Percentiles rank a stretch among this genome's conserved stretches.
These are phyloP conservation scores for Escovopsis sp. DNA, from an alignment of 2,329 filamentous ascomycete species.

Conservation along the genomic window DNA sequence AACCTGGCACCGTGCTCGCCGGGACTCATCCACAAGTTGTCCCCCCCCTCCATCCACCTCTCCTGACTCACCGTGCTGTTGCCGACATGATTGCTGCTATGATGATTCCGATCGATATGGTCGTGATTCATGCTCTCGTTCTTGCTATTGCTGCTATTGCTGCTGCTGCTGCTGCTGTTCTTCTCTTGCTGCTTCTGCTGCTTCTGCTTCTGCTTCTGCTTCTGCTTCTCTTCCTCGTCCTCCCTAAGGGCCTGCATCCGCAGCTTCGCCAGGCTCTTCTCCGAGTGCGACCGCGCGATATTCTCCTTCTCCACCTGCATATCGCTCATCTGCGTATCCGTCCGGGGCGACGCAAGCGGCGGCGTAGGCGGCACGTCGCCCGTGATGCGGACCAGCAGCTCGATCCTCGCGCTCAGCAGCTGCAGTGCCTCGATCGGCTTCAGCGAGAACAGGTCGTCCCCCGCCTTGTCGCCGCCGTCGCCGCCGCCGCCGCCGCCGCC, in stretches of 20 bases:
- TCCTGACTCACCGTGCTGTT: too few species aligned
- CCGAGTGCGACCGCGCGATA: slow-evolving; percentile 43
- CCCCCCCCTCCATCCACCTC: too few species aligned
- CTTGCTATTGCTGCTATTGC: slow-evolving; percentile 1
- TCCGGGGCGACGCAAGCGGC: slow-evolving; percentile 42
- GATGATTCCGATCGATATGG: background rate
- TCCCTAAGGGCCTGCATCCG: slow-evolving; percentile 25
- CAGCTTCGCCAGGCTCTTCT: slow-evolving; percentile 34
- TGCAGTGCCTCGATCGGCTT: slow-evolving; percentile 61
- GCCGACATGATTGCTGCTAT: too few species aligned
- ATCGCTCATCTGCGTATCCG: slow-evolving; percentile 50
- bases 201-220: slow-evolving; percentile 7
- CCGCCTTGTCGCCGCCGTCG: slow-evolving; percentile 14
- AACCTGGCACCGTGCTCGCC: too few species aligned
- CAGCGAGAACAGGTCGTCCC: slow-evolving; percentile 59
- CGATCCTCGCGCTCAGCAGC: slow-evolving; percentile 58
- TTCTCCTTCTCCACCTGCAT: slow-evolving; percentile 49
- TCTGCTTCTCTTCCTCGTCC: slow-evolving; percentile 11
- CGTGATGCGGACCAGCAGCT: slow-evolving; percentile 55
- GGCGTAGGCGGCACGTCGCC: slow-evolving; percentile 74
- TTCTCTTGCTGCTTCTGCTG: background rate
- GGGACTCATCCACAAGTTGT: too few species aligned
- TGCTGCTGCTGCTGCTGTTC: slow-evolving; percentile 2
- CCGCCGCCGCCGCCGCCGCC: slow-evolving; percentile 7
- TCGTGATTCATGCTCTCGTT: background rate